Base-by-base conservation (phyloP, 2,329 filamentous ascomycete species). In the Graphilbum ipis-grandicollis region DNA sequence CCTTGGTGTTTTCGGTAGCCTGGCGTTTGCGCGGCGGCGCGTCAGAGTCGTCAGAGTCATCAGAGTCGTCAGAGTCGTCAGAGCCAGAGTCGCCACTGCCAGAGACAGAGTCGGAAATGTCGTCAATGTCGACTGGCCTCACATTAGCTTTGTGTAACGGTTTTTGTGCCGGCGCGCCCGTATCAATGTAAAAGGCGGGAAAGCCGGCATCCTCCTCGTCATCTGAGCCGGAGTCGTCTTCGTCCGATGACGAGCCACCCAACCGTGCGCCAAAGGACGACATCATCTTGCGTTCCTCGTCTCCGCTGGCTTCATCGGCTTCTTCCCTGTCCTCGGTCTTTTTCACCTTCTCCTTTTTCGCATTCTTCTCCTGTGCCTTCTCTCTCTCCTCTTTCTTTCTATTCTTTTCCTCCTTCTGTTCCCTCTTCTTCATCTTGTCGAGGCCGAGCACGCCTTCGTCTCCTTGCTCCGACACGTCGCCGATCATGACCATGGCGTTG, bases 271-370 rank as follows among this genome's bases (percentile, higher is more conserved):
- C 33, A 22, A 26, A 44, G 19, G 36, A n/a, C 15, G 19, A 15
- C 36, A 12, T 33, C 31, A 13, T 19, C 22, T 13, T 28, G 4
- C 19, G n/a, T 3, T 29, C 17, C 28, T 41, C 39, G 18, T 35
- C 32, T 9, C 33, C 52, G 8, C 56, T 56, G 17, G 57, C 52
- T 28, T 53, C 52, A 31, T 51, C 52, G n/a, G n/a, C n/a, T n/a
- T n/a, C n/a, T n/a, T n/a, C n/a, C n/a, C n/a, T n/a, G n/a, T n/a
- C n/a, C n/a, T n/a, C n/a, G n/a, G n/a, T n/a, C n/a, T n/a, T n/a
- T n/a, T n/a, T n/a, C n/a, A n/a, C n/a, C n/a, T n/a, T n/a, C n/a
- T n/a, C n/a, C n/a, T n/a, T n/a, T n/a, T n/a, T n/a, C n/a, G n/a
- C n/a, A n/a, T n/a, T n/a, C n/a, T n/a, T n/a, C n/a, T n/a, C n/a